These are phyloP conservation scores for Cardiosporidium cionae DNA, from an alignment of 169 alveolate species.

Conservation along the genomic window DNA sequence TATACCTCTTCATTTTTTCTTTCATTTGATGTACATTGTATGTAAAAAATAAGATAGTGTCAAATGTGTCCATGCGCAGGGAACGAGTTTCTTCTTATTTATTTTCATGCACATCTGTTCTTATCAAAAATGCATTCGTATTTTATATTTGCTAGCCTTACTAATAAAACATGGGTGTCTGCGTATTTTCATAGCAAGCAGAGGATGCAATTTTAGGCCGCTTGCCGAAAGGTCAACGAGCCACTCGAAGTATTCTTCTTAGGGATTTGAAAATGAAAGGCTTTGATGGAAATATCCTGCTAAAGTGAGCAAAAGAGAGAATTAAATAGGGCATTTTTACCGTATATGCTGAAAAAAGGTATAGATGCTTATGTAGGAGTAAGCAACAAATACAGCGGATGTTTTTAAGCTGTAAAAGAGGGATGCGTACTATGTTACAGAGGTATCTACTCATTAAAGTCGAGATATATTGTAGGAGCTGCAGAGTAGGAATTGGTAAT, in stretches of 20 bases:
- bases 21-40: too few relatives aligned
- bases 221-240: conserved; percentile 66
- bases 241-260: conserved; percentile 54
- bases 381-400: background rate
- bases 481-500: too few relatives aligned
- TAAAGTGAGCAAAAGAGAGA: conserved; percentile 35
- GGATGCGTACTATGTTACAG: background rate
- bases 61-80: too few relatives aligned
- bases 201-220: conserved; percentile 65
- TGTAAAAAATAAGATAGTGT: too few relatives aligned
- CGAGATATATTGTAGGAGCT: background rate
- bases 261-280: conserved; percentile 62
- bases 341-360: background rate
- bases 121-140: too few relatives aligned
- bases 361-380: background rate
- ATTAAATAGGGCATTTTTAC: background rate
- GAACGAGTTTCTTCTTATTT: too few relatives aligned
- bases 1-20: too few relatives aligned
- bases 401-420: background rate
- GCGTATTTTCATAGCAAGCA: conserved; percentile 42
- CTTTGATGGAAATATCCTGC: conserved; percentile 46
- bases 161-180: background rate
- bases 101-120: too few relatives aligned
- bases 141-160: too few relatives aligned
- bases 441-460: background rate